Base-by-base conservation (phyloP, 345 rosid species). In the Salix brachista region DNA sequence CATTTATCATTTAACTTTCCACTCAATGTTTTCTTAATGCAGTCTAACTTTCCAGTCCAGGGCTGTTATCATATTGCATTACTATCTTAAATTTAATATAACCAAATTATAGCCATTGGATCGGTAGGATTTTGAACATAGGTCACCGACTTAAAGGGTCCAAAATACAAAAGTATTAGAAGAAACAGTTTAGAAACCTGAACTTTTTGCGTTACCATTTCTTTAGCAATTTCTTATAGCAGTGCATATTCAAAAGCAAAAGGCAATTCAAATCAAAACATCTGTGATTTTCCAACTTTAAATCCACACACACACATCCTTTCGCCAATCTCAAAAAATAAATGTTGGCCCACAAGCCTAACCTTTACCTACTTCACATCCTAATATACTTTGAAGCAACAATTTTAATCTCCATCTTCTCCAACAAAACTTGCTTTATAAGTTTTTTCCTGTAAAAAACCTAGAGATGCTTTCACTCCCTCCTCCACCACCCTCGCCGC, bases 271-370 rank as follows among this genome's bases (percentile, higher is more conserved):
- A 85, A 83, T 58, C 42, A 4, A 65, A 50, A 71, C 42, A 64
- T 70, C 78, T 61, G 75, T 74, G 37, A 48, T 84, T 82, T 36
- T 77, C 75, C 74, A 64, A 68, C 88, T 82, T 77, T 82, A 67
- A 80, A 76, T 68, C 86, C 86, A 78, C 76, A 70, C 42, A 70
- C 42, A 58, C 65, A 74, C 66, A 61, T 72, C 72, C 87, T 86
- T 88, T 88, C 69, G 30, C 71, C 65, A 50, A 13, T 65, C 64
- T 52, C 52, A 50, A 77, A 44, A 23, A 62, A 77, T 80, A 60
- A 87, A 77, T 50, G 76, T 69, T 69, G 87, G 89, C 90, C 94
- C 87, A 83, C 86, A 82, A 54, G 19, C 83, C 41, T 67, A 66
- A 83, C 70, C 67, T 54, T 62, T 78, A 68, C 84, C 80, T 84